Evolutionary conservation across 2,329 filamentous ascomycete genomes (phyloP), one percentile per base, ranked within the genome.

Genomic region (Paecilomyces sp.): DNA sequence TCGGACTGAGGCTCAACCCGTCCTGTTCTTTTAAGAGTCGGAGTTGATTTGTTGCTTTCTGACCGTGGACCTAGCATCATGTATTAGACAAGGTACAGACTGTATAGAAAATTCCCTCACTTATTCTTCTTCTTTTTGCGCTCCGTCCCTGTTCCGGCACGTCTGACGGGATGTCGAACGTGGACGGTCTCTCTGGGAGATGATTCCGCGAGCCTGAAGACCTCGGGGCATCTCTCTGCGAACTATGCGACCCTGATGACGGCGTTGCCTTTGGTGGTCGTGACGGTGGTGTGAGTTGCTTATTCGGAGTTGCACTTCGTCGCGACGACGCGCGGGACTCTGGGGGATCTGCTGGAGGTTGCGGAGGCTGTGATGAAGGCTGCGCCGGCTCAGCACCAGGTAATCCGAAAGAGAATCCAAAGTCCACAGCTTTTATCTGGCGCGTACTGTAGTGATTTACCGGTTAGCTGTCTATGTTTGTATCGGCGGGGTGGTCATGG

Each of bases 321-420:
- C 64, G 66, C 54, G 65, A 57, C 50, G 66, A 60, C 54, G 61
- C 62, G 28, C 61, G 60, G 24, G 66, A 58, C 52, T 62, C 63
- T 53, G 66, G 59, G 47, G 61, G 58, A 41, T 61, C 60, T 50
- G 63, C 58, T 58, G 64, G 56, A 58, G 61, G 61, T 52, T 63
- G 62, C 24, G 66, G 63, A 12, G 70, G 67, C 58, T 67, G 66
- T n/a, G 66, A 67, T 58, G 65, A 60, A 52, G 75, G 64, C 18
- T 67, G 63, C 41, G 65, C 60, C 12, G 66, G 53, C 47, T 59
- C 63, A 47, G 67, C 57, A 13, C 64, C 65, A 28, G 73, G 66
- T n/a, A 68, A 63, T 51, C 76, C 77, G 65, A 81, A 77, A 0
- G 77, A 76, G 64, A 83, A 82, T 15, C 78, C 80, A 64, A 83